Base-by-base conservation (phyloP, 192 early-diverging fungal genomes). In the Coemansia sp. region DNA sequence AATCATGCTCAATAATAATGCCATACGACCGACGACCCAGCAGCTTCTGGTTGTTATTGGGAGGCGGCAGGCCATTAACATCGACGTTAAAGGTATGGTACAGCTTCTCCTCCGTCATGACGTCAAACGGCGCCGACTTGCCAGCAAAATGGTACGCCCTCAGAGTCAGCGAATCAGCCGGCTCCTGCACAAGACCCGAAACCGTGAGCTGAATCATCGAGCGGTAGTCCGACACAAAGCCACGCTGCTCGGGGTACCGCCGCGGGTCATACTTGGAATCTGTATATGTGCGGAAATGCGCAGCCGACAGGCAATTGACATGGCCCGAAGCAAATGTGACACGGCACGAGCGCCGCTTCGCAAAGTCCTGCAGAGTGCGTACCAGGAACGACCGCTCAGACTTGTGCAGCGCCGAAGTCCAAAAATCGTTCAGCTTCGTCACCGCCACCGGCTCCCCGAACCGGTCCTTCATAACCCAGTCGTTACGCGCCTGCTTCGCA, bases 181-280 rank as follows among this genome's bases (percentile, higher is more conserved):
- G 91, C 39, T 87, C 85, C 82, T 92, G 91, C 70, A 90, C 88
- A 73, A 92, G 86, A 10, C 90, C 93, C 38, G 87, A 89, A 9
- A 92, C 91, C 1, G 92, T 85, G 29, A 94, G 77, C 82, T 94
- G 92, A 46, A 88, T 86, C 93, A 94, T 94, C 44, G 87, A 85
- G 23, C 88, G 84, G 67, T 84, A 91, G 64, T 94, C 93, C 44
- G 73, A 72, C 48, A 69, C 67, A 59, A 82, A 82, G 0, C 80
- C 80, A n/a, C 80, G 74, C 60, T 77, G 85, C 72, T 87, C 83
- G 0, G 80, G 80, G 45, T 74, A 74, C 65, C 44, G 51, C 12
- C 76, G 75, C 60, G 75, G 69, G 42, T 84, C 81, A 36, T 67
- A 73, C 62, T 73, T 69, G 63, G 60, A 44, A 44, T 77, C 73